These are phyloP conservation scores for Tubosaeta sp. DNA, from an alignment of 768 basidiomycete genomes.

Conservation along the genomic window DNA sequence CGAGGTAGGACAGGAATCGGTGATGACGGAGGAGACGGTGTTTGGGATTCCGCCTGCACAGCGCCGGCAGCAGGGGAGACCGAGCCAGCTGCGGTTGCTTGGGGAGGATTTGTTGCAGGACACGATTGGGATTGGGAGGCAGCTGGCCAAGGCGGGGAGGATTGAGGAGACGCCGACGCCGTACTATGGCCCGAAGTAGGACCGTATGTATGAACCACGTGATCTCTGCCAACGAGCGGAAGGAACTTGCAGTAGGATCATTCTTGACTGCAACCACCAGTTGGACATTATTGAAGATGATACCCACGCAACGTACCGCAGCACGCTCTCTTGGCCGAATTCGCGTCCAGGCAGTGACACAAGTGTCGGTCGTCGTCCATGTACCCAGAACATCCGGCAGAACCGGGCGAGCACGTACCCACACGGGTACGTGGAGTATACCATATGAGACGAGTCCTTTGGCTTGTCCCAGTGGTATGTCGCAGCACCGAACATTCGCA, in stretches of 20 bases:
- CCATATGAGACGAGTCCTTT: neutral
- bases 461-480: neutral
- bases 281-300: constrained; percentile 19
- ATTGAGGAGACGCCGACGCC: constrained; percentile 69
- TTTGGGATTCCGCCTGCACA: constrained; percentile 64
- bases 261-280: neutral
- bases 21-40: constrained; percentile 57
- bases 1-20: constrained; percentile 20
- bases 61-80: constrained; percentile 29
- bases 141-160: constrained; percentile 44
- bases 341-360: constrained; percentile 10
- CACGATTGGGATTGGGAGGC: constrained; percentile 56
- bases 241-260: constrained; percentile 17
- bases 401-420: constrained; percentile 5
- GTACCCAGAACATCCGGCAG: constrained; percentile 6
- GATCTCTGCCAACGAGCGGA: constrained; percentile 18
- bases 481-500: constrained; percentile 12
- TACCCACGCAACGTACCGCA: constrained; percentile 28
- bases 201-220: constrained; percentile 14
- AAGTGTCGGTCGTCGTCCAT: constrained; percentile 5
- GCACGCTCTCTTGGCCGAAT: constrained; percentile 23
- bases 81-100: constrained; percentile 46
- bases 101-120: constrained; percentile 62
- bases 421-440: neutral
- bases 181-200: no score